Conservation (phyloP, 1,139 yeast species). For the Wickerhamomyces sp. region DNA sequence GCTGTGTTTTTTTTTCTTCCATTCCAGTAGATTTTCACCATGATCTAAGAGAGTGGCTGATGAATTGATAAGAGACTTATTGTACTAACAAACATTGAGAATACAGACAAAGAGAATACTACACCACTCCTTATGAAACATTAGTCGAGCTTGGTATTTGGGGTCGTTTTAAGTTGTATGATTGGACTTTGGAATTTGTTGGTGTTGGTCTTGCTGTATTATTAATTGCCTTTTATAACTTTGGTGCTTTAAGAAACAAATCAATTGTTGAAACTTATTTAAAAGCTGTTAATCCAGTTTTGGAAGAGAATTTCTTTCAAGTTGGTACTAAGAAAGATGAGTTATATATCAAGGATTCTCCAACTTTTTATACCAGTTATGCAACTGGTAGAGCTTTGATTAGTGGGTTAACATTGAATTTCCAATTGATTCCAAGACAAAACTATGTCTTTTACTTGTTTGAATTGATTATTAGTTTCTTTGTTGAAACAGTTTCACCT, state of each 20-base stretch:
- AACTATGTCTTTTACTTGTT: slow-evolving; percentile 61
- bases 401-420: slow-evolving; percentile 53
- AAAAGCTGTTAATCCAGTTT: slow-evolving; percentile 39
- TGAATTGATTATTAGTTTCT: slow-evolving; percentile 48
- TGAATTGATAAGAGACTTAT: not conserved
- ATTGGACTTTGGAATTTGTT: slow-evolving; percentile 72
- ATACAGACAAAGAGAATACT: slow-evolving; percentile 27
- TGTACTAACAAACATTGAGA: slow-evolving; percentile 7
- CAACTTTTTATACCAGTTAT: slow-evolving; percentile 68
- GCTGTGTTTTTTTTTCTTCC: not conserved
- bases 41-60: too few relatives aligned
- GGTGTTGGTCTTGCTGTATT: slow-evolving; percentile 46
- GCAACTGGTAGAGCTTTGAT: slow-evolving; percentile 88
- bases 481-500: slow-evolving; percentile 32
- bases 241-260: slow-evolving; percentile 59
- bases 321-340: slow-evolving; percentile 58
- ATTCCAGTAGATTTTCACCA: not conserved
- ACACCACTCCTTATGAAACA: slow-evolving; percentile 44
- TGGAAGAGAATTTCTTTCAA: slow-evolving; percentile 68
- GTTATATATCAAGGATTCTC: slow-evolving; percentile 59
- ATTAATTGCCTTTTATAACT: slow-evolving; percentile 40
- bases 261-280: slow-evolving; percentile 50
- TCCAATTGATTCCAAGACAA: slow-evolving; percentile 75
- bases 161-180: slow-evolving; percentile 43
- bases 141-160: slow-evolving; percentile 43